Evolutionary conservation across 2,329 filamentous ascomycete genomes (phyloP).

Genomic region (Venturia pyrina): DNA sequence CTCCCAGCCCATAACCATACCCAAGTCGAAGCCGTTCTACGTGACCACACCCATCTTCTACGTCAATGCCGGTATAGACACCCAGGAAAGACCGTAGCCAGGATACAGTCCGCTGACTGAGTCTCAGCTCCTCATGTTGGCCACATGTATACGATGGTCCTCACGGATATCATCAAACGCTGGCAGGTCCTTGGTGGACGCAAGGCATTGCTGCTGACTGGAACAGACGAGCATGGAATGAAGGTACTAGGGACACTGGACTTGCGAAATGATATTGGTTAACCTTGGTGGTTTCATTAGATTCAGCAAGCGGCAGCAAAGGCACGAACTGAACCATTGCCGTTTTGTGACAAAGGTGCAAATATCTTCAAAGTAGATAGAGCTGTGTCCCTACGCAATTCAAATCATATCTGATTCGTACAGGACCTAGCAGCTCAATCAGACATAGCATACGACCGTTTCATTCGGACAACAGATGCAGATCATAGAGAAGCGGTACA

Average conservation of each 20-base stretch:
- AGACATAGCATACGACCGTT: conserved; percentile 68
- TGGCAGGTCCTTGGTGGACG: conserved; percentile 72
- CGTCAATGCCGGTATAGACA: conserved; percentile 72
- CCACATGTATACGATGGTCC: conserved; percentile 86
- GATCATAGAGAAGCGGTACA: conserved; percentile 77
- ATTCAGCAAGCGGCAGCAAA: conserved; percentile 66
- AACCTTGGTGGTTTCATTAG: not conserved
- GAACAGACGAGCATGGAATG: conserved; percentile 95
- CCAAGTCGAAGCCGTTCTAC: conserved; percentile 71
- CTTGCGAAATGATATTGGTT: not conserved
- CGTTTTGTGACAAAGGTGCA: conserved; percentile 82
- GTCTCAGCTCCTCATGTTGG: conserved; percentile 76
- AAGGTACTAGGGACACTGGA: conserved; percentile 50
- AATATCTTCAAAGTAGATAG: conserved; percentile 57
- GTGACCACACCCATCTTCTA: conserved; percentile 97
- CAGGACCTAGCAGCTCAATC: conserved; percentile 58
- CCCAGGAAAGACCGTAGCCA: conserved; percentile 6
- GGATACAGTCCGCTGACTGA: conserved; percentile 5
- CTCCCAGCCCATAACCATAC: not conserved
- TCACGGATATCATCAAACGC: conserved; percentile 84
- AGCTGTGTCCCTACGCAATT: not conserved
- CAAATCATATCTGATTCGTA: conserved; percentile 12
- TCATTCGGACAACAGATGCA: conserved; percentile 82
- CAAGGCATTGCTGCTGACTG: conserved; percentile 68
- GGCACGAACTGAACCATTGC: conserved; percentile 60